These are phyloP conservation scores for Ramaria rubella DNA, from an alignment of 768 basidiomycete genomes.

Conservation along the genomic window DNA sequence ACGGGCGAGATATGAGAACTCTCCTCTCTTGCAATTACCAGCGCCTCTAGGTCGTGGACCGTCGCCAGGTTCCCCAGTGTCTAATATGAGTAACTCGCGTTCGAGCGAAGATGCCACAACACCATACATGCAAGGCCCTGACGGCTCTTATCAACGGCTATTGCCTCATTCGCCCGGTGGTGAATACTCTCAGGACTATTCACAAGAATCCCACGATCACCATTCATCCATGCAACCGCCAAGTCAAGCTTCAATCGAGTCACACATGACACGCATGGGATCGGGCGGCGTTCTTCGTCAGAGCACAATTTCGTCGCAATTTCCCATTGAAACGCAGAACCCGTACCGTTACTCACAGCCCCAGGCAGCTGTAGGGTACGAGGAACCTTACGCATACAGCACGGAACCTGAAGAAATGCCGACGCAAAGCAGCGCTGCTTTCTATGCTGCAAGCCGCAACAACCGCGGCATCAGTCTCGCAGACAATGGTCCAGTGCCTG, in stretches of 20 bases:
- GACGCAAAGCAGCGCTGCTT: conserved; percentile 21
- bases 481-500: conserved; percentile 80
- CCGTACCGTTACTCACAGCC: conserved; percentile 51
- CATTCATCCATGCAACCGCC: conserved; percentile 15
- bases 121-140: conserved; percentile 24
- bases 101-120: conserved; percentile 38
- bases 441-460: conserved; percentile 9
- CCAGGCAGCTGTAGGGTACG: conserved; percentile 30
- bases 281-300: conserved; percentile 35
- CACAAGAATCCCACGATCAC: conserved; percentile 17
- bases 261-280: conserved; percentile 33
- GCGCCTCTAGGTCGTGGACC: conserved; percentile 52
- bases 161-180: conserved; percentile 27
- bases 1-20: conserved; percentile 63
- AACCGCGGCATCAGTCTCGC: conserved; percentile 67
- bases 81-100: conserved; percentile 39
- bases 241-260: conserved; percentile 26
- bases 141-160: conserved; percentile 40
- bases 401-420: conserved; percentile 33
- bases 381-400: conserved; percentile 29
- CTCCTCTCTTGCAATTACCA: conserved; percentile 64
- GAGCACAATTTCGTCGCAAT: conserved; percentile 29
- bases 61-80: conserved; percentile 28
- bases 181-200: conserved; percentile 26
- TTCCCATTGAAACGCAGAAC: conserved; percentile 44